Base-by-base conservation (phyloP, 108 stramenopile species). In the Aureococcus anophagefferens region DNA sequence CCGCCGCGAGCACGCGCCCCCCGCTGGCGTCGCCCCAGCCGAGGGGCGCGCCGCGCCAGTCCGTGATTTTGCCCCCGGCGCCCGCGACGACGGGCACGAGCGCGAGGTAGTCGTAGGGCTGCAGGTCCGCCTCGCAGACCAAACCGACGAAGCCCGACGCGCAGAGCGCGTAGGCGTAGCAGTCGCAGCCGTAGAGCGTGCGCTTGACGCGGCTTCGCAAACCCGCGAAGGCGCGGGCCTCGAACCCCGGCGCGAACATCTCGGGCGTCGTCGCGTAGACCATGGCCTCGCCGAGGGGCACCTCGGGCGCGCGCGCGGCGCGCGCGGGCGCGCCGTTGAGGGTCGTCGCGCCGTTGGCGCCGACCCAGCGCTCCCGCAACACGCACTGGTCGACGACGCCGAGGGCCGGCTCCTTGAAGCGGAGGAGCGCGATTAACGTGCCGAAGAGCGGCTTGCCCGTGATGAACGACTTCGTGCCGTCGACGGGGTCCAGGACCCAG, bases 371-470 rank as follows among this genome's bases (percentile, higher is more conserved):
- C 62, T 85, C 85, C 33, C 79, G 65, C 33, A 83, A 65, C 0
- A 85, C 80, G 64, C 85, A 83, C 44, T 85, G 85, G 67, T 85
- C 82, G 44, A 85, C 81, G 17, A 85, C 69, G 9, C 85, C 85
- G 66, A 85, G 74, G 45, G 83, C 73, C 34, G 85, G 85, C 18
- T 62, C 74, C 28, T 82, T 82, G 13, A 76, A 33, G n/a, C 68
- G 35, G 16, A 85, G 64, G 65, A 78, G 76, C 7, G 82, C 80
- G 62, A 85, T 83, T 0, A 85, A 65, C 30, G 82, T 85, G 25
- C 85, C 85, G 68, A 83, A 85, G 51, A 83, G 71, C 44, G 85
- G 85, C 63, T 85, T 85, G 4, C 85, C 85, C 18, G 85, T 83
- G 34, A 85, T 79, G 63, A 85, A 85, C 44, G 77, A 76, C 66